Evolutionary conservation across 2,329 filamentous ascomycete genomes (phyloP).

Genomic region (Leptosphaerulina australis): DNA sequence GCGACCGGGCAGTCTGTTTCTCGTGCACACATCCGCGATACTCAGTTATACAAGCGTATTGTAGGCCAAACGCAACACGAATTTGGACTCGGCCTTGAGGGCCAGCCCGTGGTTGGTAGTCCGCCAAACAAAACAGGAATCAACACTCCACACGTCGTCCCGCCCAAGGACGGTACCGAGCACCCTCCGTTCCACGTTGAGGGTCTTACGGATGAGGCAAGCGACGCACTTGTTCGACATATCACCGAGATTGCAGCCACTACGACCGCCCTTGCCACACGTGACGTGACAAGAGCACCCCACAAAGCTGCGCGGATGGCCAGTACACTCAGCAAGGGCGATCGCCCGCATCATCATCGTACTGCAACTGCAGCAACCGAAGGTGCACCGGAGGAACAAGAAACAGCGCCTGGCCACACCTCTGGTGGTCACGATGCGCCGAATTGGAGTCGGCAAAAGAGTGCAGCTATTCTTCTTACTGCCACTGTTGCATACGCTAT

Average conservation of each 20-base stretch:
- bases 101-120: slow-evolving; percentile 54
- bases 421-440: slow-evolving; percentile 87
- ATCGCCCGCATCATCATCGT: slow-evolving; percentile 48
- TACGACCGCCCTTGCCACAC: slow-evolving; percentile 82
- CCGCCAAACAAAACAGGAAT: slow-evolving; percentile 30
- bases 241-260: slow-evolving; percentile 94
- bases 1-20: slow-evolving; percentile 38
- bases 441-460: slow-evolving; percentile 95
- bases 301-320: slow-evolving; percentile 58
- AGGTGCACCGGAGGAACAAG: slow-evolving; percentile 56
- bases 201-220: slow-evolving; percentile 81
- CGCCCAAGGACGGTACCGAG: slow-evolving; percentile 43
- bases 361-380: slow-evolving; percentile 56
- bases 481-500: slow-evolving; percentile 94
- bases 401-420: slow-evolving; percentile 53
- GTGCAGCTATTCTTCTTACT: slow-evolving; percentile 82
- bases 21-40: slow-evolving; percentile 75
- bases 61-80: slow-evolving; percentile 88
- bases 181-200: slow-evolving; percentile 59
- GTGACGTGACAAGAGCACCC: slow-evolving; percentile 68
- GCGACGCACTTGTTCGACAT: slow-evolving; percentile 78
- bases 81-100: slow-evolving; percentile 68
- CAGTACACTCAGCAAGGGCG: slow-evolving; percentile 38
- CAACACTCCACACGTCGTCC: slow-evolving; percentile 45
- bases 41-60: slow-evolving; percentile 90